Percentiles rank a stretch among this genome's conserved stretches.
Evolutionary conservation across 129 eudicot genomes (phyloP).

Genomic region (Centaurea solstitialis): DNA sequence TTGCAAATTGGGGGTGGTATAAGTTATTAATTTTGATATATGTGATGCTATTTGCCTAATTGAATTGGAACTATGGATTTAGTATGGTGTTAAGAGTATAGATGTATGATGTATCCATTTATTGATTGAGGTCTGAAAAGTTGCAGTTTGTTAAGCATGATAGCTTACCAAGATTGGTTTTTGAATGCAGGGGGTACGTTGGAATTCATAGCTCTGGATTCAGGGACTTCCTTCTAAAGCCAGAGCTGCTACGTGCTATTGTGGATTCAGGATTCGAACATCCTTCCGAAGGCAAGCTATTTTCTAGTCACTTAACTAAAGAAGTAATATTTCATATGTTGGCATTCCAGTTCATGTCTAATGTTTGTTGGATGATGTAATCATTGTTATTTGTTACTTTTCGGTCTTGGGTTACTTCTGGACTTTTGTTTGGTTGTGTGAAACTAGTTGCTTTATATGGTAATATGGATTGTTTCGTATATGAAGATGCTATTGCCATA

Average conservation of each 20-base stretch:
- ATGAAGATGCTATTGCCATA: not conserved
- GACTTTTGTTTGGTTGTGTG: not conserved
- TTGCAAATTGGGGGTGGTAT: not conserved
- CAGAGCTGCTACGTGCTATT: slow-evolving; percentile 85
- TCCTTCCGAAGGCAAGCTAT: slow-evolving; percentile 87
- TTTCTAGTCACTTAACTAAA: not conserved
- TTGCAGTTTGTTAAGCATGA: not conserved
- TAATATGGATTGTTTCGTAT: not conserved
- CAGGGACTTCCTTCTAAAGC: slow-evolving; percentile 90
- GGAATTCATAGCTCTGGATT: slow-evolving; percentile 95
- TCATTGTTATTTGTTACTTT: too few relatives aligned
- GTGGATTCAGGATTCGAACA: slow-evolving; percentile 93
- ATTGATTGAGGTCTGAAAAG: too few relatives aligned
- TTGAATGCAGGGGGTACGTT: slow-evolving; percentile 64
- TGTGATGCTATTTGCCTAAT: not conserved
- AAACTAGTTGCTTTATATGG: not conserved
- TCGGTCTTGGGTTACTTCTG: not conserved
- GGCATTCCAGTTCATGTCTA: not conserved
- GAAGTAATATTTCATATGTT: not conserved
- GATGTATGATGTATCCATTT: not conserved
- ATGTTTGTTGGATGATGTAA: not conserved
- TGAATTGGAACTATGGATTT: not conserved
- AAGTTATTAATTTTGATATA: not conserved
- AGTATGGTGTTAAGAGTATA: not conserved
- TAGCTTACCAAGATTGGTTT: not conserved